These are phyloP conservation scores for Macrophomina pseudophaseolina DNA, from an alignment of 2,329 filamentous ascomycete genomes.

Conservation along the genomic window DNA sequence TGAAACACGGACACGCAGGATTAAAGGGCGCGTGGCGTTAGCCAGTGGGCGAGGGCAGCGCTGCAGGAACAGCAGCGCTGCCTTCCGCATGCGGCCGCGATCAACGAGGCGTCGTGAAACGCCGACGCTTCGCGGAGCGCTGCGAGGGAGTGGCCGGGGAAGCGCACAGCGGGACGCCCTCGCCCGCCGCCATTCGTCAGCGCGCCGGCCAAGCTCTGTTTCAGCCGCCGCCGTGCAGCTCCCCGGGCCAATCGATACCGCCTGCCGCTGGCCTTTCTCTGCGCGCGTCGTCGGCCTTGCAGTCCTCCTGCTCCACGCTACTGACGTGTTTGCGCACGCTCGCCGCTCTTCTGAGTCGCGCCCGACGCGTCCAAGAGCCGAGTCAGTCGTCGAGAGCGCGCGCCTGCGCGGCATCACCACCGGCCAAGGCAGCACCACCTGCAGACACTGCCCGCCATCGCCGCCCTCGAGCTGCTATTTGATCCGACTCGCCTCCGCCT, in stretches of 20 bases:
- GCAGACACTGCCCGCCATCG: neutral
- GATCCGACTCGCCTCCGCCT: neutral
- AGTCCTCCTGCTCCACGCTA: neutral
- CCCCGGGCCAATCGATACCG: neutral
- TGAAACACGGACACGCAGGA: constrained; percentile 18
- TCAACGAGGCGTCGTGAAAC: constrained; percentile 17
- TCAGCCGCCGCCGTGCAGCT: neutral
- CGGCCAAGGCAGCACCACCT: neutral
- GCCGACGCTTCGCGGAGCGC: neutral
- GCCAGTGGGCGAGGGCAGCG: constrained; percentile 10
- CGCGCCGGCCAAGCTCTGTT: constrained; percentile 1
- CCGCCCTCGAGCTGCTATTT: neutral
- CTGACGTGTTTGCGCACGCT: neutral
- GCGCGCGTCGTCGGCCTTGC: neutral
- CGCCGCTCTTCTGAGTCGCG: neutral
- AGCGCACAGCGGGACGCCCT: neutral
- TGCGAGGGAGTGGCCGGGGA: neutral
- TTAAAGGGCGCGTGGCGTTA: constrained; percentile 16
- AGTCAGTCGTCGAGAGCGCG: constrained; percentile 5
- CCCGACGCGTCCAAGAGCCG: neutral
- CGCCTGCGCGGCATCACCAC: neutral
- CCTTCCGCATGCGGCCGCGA: constrained; percentile 5
- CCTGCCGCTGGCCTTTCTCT: neutral
- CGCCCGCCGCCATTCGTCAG: neutral
- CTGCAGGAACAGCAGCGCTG: constrained; percentile 14